These are phyloP conservation scores for Casuarina equisetifolia DNA, from an alignment of 306 rosid genomes.

Conservation along the genomic window DNA sequence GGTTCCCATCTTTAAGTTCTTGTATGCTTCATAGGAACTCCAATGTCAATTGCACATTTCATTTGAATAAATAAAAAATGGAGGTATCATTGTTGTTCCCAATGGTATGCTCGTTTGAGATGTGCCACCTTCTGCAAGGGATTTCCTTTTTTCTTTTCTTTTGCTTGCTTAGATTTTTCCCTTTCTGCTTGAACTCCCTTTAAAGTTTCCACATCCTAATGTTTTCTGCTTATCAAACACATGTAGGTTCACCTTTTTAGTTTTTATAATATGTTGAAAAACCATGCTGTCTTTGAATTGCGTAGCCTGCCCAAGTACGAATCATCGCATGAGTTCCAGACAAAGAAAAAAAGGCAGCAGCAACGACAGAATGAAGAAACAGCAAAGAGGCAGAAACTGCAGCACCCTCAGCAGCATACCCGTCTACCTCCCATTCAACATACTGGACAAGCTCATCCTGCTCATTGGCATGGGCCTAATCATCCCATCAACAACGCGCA, in stretches of 20 bases:
- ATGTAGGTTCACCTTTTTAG: not conserved
- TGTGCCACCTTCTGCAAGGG: not conserved
- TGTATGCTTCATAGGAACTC: not conserved
- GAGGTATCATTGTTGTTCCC: not conserved
- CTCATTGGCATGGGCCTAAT: conserved; percentile 48
- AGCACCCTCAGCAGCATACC: conserved; percentile 49
- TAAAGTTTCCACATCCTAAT: not conserved
- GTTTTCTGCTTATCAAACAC: conserved; percentile 10
- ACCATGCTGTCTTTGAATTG: conserved; percentile 16
- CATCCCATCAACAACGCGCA: conserved; percentile 43
- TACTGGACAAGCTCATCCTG: conserved; percentile 35
- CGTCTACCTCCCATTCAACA: conserved; percentile 62
- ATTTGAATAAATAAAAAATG: not conserved
- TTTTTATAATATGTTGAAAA: not conserved
- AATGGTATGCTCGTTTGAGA: not conserved
- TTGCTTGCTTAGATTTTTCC: not conserved
- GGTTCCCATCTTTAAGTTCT: not conserved
- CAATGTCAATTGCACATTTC: not conserved
- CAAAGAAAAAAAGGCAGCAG: conserved; percentile 71
- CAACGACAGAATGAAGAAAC: conserved; percentile 62
- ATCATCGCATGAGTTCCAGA: conserved; percentile 72
- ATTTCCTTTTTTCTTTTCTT: not conserved
- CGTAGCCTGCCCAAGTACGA: conserved; percentile 68
- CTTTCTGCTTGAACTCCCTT: not conserved
- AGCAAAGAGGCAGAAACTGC: conserved; percentile 59